phyloP scores from a whole-genome alignment of 768 basidiomycete species.

The Nevesoporus exiguus region DNA sequence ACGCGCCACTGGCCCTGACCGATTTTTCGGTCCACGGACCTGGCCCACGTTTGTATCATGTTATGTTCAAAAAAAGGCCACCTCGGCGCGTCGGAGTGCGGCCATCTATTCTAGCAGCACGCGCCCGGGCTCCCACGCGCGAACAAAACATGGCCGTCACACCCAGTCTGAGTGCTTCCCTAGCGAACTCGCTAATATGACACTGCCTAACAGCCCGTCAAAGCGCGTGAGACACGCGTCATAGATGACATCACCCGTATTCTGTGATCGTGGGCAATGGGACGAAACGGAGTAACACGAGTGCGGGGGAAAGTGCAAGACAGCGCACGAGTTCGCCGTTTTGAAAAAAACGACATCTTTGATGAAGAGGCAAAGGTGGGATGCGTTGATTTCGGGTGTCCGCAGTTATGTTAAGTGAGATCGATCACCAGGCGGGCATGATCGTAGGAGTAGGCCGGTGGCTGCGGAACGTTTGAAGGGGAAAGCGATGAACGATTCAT shows the following conservation, averaged over 20 bases:
- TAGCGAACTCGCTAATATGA: constrained; percentile 16
- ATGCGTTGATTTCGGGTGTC: background rate
- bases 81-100: constrained; percentile 4
- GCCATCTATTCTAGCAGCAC: constrained; percentile 1
- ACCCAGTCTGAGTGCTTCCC: background rate
- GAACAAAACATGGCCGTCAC: constrained; percentile 6
- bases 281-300: constrained; percentile 11
- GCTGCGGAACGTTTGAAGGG: constrained; percentile 15
- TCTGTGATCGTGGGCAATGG: background rate
- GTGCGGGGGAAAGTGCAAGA: constrained; percentile 12
- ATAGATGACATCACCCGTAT: constrained; percentile 1
- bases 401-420: no score
- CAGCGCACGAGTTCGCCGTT: constrained; percentile 21
- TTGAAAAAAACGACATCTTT: constrained; percentile 13
- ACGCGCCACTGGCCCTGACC: background rate
- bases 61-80: constrained; percentile 10
- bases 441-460: constrained; percentile 2
- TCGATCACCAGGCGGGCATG: background rate
- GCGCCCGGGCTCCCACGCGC: constrained; percentile 1
- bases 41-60: background rate
- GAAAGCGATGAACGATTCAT: background rate
- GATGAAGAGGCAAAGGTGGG: constrained; percentile 5
- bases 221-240: background rate
- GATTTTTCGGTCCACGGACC: background rate
- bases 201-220: constrained; percentile 5